Evolutionary conservation across 257 asterid species (phyloP).

Genomic region (Gardenia jasminoides): DNA sequence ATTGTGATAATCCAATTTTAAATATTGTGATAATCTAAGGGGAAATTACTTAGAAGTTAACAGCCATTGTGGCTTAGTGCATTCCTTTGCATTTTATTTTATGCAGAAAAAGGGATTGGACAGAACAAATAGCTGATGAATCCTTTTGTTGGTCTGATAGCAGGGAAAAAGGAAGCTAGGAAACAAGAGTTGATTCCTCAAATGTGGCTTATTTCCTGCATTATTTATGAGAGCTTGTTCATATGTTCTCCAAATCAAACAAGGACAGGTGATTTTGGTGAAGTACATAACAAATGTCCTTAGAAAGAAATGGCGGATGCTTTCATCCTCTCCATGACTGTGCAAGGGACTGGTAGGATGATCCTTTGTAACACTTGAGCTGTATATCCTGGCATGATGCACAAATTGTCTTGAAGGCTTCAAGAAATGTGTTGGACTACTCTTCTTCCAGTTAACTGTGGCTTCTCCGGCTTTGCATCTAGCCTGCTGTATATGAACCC

Average conservation of each 20-base stretch:
- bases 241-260: not conserved
- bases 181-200: slow-evolving; percentile 7
- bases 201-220: not conserved
- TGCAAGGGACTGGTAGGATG: not conserved
- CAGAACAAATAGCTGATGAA: not conserved
- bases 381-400: not conserved
- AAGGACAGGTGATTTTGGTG: not conserved
- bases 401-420: not conserved
- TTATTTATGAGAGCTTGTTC: not conserved
- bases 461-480: not conserved
- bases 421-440: not conserved
- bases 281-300: not conserved
- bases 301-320: not conserved
- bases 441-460: not conserved
- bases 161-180: not conserved
- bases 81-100: not conserved
- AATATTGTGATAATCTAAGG: not conserved
- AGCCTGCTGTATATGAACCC: not conserved
- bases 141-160: not conserved
- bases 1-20: not conserved
- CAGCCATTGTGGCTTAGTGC: not conserved
- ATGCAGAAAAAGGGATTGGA: slow-evolving; percentile 8
- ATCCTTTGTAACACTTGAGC: not conserved
- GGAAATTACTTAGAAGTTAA: not conserved
- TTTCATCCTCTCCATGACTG: not conserved